These are phyloP conservation scores for Combretum micranthum DNA, from an alignment of 345 rosid species.

Conservation along the genomic window DNA sequence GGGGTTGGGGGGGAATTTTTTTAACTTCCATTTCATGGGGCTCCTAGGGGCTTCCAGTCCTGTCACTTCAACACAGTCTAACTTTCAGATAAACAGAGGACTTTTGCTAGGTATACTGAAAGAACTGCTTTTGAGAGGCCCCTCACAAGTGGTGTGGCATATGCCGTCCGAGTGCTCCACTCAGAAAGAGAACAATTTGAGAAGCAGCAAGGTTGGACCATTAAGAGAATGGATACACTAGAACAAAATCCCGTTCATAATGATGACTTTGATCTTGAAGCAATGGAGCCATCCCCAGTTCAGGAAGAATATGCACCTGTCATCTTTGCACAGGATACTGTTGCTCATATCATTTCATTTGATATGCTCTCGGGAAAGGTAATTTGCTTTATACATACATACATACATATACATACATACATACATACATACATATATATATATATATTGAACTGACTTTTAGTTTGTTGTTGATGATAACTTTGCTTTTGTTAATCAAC, in stretches of 20 bases:
- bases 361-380: constrained; percentile 96
- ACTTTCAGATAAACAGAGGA: constrained; percentile 40
- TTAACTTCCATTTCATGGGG: too few species aligned
- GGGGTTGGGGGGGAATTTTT: too few species aligned
- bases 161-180: constrained; percentile 86
- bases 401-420: neutral
- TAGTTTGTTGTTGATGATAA: too few species aligned
- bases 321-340: constrained; percentile 95
- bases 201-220: constrained; percentile 91
- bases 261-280: constrained; percentile 55
- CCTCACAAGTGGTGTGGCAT: constrained; percentile 95
- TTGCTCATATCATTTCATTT: constrained; percentile 81
- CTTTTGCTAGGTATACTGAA: constrained; percentile 89
- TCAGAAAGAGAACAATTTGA: constrained; percentile 89
- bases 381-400: constrained; percentile 13
- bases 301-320: constrained; percentile 97
- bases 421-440: too few species aligned
- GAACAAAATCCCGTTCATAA: constrained; percentile 77
- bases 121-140: constrained; percentile 98
- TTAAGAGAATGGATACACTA: constrained; percentile 67
- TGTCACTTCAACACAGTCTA: constrained; percentile 14
- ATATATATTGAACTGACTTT: too few species aligned
- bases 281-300: constrained; percentile 67
- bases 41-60: neutral
- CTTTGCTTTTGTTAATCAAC: too few species aligned